Percentiles rank a stretch among this genome's conserved stretches.
These are phyloP conservation scores for Aegilops longissima DNA, from an alignment of 176 grass and related monocot genomes.

Conservation along the genomic window DNA sequence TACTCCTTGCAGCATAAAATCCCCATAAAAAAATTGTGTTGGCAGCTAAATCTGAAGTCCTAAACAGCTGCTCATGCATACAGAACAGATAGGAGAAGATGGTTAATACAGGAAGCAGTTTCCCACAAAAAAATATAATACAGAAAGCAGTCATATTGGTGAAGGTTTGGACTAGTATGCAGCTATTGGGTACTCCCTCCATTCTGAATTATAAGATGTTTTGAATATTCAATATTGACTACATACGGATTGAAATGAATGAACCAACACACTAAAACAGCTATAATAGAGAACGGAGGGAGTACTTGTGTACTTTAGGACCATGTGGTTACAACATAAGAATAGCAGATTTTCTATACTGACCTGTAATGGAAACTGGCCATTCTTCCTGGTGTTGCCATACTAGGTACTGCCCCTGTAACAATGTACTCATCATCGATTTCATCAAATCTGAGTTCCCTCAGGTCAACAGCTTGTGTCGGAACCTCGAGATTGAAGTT, in stretches of 20 bases:
- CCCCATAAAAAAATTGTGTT: background rate
- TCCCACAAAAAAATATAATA: too few species aligned
- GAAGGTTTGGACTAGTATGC: constrained; percentile 5
- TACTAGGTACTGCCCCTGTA: constrained; percentile 54
- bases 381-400: constrained; percentile 50
- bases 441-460: constrained; percentile 86
- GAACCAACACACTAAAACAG: too few species aligned
- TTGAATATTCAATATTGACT: too few species aligned
- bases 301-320: background rate
- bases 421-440: constrained; percentile 83
- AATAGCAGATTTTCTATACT: background rate
- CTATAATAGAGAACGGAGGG: too few species aligned
- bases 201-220: too few species aligned
- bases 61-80: constrained; percentile 15
- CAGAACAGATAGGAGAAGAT: background rate
- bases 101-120: background rate
- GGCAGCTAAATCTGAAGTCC: background rate
- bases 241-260: too few species aligned
- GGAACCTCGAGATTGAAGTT: constrained; percentile 62
- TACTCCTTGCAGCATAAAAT: background rate
- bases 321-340: background rate
- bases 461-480: constrained; percentile 67
- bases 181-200: background rate
- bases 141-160: background rate
- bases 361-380: constrained; percentile 68